Evolutionary conservation across 345 rosid species (phyloP).

Genomic region (Eucalyptus virginea): DNA sequence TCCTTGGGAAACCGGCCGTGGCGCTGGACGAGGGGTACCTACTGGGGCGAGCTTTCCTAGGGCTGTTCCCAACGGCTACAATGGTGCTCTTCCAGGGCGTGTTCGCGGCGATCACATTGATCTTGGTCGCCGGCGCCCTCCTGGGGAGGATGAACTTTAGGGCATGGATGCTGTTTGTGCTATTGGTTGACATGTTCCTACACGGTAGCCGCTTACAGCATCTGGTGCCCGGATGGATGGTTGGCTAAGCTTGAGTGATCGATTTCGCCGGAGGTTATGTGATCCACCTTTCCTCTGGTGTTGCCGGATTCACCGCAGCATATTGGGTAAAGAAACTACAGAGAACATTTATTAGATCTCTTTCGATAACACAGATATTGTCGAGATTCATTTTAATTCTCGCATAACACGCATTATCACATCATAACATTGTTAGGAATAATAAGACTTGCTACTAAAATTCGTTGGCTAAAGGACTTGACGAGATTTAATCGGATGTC

Average conservation of each 20-base stretch:
- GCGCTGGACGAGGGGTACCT: conserved; percentile 29
- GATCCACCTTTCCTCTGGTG: conserved; percentile 38
- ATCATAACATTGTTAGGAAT: not conserved
- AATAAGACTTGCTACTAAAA: not conserved
- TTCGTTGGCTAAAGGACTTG: not conserved
- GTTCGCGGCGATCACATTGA: conserved; percentile 29
- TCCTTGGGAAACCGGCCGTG: conserved; percentile 18
- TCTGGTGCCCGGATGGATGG: conserved; percentile 44
- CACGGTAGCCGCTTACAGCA: conserved; percentile 19
- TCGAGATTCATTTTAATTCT: not conserved
- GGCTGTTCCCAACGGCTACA: conserved; percentile 24
- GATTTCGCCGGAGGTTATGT: conserved; percentile 45
- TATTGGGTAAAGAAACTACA: conserved; percentile 18
- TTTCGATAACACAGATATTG: not conserved
- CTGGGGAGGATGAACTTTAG: conserved; percentile 45
- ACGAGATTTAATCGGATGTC: not conserved
- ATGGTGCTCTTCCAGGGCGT: conserved; percentile 40
- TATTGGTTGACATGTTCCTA: conserved; percentile 34
- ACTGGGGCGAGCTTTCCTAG: conserved; percentile 10
- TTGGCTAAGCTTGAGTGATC: conserved; percentile 26
- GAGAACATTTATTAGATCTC: not conserved
- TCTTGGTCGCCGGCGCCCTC: conserved; percentile 26
- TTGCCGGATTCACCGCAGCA: conserved; percentile 44
- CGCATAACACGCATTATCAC: not conserved
- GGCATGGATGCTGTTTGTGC: conserved; percentile 43